Evolutionary conservation across 345 rosid genomes (phyloP).

Genomic region (Luvunga scandens): DNA sequence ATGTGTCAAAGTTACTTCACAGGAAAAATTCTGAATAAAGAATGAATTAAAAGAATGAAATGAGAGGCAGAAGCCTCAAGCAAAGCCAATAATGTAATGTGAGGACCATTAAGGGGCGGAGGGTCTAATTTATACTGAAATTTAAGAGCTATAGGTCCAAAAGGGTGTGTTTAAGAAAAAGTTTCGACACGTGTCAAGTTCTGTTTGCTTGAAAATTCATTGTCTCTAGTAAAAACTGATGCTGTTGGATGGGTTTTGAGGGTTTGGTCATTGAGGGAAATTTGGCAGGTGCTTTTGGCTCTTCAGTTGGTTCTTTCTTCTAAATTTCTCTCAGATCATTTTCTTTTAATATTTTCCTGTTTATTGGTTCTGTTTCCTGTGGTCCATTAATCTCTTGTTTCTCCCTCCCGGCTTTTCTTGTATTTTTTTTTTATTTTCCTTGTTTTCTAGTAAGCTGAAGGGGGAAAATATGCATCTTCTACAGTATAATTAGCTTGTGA

Average conservation of each 20-base stretch:
- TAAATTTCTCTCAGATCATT: background rate
- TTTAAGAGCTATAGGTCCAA: background rate
- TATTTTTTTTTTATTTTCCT: background rate
- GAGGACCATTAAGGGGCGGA: slow-evolving; percentile 6
- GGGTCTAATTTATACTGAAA: slow-evolving; percentile 35
- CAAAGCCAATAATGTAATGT: background rate
- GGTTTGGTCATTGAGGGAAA: slow-evolving; percentile 14
- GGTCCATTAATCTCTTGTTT: slow-evolving; percentile 17
- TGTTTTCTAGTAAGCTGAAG: slow-evolving; percentile 10
- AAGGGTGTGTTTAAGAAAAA: slow-evolving; percentile 5
- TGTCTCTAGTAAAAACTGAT: background rate
- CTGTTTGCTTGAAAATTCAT: slow-evolving; percentile 27
- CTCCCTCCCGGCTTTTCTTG: background rate
- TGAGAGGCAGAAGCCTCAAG: slow-evolving; percentile 2
- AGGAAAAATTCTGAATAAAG: slow-evolving; percentile 7
- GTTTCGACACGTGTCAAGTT: slow-evolving; percentile 44
- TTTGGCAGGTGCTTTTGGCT: slow-evolving; percentile 19
- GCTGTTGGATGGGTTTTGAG: slow-evolving; percentile 8
- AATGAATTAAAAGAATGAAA: background rate
- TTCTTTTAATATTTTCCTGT: background rate
- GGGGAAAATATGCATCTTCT: background rate
- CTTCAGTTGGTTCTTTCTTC: background rate
- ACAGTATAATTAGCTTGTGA: slow-evolving; percentile 19
- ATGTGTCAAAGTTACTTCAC: slow-evolving; percentile 1
- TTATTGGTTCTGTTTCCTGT: slow-evolving; percentile 17